Conservation (phyloP, 768 basidiomycete genomes). For the Auricularia heimuer region DNA sequence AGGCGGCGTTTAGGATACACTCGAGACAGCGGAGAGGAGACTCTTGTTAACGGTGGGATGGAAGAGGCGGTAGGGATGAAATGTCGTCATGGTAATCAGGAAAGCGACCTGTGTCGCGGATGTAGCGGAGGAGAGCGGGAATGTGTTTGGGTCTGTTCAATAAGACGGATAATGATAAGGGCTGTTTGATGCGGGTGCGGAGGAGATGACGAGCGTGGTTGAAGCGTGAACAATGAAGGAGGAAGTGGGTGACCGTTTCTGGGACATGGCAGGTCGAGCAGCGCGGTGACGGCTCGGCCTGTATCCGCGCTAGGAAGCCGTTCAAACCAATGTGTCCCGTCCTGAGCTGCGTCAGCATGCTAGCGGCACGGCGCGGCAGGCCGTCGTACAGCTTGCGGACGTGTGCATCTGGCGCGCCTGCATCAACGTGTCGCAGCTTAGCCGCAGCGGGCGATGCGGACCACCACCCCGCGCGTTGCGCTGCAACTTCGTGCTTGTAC, state of each 20-base stretch:
- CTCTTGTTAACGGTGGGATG: too few species aligned
- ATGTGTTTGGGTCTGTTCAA: too few species aligned
- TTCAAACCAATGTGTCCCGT: conserved; percentile 9
- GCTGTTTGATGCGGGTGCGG: too few species aligned
- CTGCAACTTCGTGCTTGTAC: not conserved
- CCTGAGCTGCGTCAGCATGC: conserved; percentile 9
- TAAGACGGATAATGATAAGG: too few species aligned
- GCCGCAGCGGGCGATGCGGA: not conserved
- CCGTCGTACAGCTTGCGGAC: not conserved
- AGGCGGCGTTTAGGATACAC: too few species aligned
- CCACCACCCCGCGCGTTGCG: not conserved
- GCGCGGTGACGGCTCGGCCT: not conserved
- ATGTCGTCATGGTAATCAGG: too few species aligned
- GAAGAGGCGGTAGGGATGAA: too few species aligned
- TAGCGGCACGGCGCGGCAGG: not conserved
- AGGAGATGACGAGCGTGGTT: too few species aligned
- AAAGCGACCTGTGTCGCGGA: too few species aligned
- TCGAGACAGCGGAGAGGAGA: too few species aligned
- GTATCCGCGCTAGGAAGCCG: conserved; percentile 7
- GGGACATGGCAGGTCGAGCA: conserved; percentile 5
- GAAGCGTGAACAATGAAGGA: too few species aligned
- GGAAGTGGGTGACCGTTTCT: conserved; percentile 10
- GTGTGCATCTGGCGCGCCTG: not conserved
- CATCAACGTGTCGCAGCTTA: not conserved
- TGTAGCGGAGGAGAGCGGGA: too few species aligned